Evolutionary conservation across 2,329 filamentous ascomycete genomes (phyloP), one percentile per base, ranked within the genome.

Genomic region (Lithohypha guttulata): DNA sequence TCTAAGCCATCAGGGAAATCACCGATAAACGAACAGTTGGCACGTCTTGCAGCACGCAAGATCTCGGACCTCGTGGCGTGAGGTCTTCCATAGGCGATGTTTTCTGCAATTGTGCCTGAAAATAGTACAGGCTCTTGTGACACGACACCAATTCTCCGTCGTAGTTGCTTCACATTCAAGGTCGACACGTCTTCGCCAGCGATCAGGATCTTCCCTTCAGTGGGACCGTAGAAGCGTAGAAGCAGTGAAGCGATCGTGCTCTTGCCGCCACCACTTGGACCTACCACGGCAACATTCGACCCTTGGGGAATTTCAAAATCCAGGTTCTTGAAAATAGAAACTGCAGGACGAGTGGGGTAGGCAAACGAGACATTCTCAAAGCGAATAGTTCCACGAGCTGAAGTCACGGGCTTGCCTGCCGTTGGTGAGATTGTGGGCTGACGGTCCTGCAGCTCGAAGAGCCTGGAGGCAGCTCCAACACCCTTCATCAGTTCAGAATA

Each of bases 401-500:
- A 93, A 39, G 68, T 71, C 20, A 98, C 86, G 43, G 77, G 80
- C 20, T 70, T 57, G 47, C 91, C 91, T 37, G 81, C 77, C 0
- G 93, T 98, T 14, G 87, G 77, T n/a, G 80, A 80, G 45, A 96
- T 93, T 2, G 78, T 81, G 0, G 87, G 83, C 42, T 84, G 69
- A 46, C 91, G 79, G 59, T 98, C 91, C 58, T 96, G 87, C 4
- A 98, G 73, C 57, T 98, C 91, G 55, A 98, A 98, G 1, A 98
- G 70, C 44, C 91, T 81, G 54, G 82, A 93, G n/a, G 91, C 91
- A 28, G 91, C 91, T 53, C 93, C 91, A 3, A 94, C 89, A 28
- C 93, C 93, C 61, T 98, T 98, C 91, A 98, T 98, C 45, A 98
- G 71, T 58, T 98, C 91, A 0, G 87, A 94, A 62, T 95, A 98